phyloP scores from a whole-genome alignment of 352 stramenopile species.

The Phytophthora vignae region DNA sequence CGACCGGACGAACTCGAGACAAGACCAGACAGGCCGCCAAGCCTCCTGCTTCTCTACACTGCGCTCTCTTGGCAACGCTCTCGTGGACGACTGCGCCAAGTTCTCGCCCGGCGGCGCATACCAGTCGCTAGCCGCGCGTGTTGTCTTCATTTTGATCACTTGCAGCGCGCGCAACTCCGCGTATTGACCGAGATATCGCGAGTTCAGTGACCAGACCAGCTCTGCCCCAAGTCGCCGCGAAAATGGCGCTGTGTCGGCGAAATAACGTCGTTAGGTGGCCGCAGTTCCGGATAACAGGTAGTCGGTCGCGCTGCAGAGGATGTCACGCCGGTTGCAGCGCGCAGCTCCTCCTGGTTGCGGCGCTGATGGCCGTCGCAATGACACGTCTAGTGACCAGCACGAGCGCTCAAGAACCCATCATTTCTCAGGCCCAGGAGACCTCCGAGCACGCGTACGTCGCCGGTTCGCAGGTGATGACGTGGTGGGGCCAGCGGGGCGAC shows the following conservation, averaged over 20 bases:
- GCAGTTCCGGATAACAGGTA: conserved; percentile 8
- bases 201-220: conserved; percentile 4
- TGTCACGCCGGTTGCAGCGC: conserved; percentile 3
- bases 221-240: background rate
- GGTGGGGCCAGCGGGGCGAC: conserved; percentile 25
- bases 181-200: conserved; percentile 30
- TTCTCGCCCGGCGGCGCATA: background rate
- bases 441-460: conserved; percentile 15
- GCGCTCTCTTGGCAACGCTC: conserved; percentile 16
- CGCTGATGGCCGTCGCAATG: conserved; percentile 14
- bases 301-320: background rate
- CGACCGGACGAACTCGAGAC: conserved; percentile 23
- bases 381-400: background rate
- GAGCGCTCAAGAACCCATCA: conserved; percentile 19
- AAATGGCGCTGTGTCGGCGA: conserved; percentile 22
- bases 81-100: conserved; percentile 19
- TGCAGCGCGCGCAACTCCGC: background rate
- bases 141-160: conserved; percentile 10
- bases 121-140: background rate
- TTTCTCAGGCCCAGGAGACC: conserved; percentile 11
- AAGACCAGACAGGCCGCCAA: conserved; percentile 23
- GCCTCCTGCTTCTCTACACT: conserved; percentile 14
- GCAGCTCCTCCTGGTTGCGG: conserved; percentile 16
- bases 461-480: conserved; percentile 28
- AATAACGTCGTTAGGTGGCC: conserved; percentile 6